phyloP scores from a whole-genome alignment of 169 alveolate genomes.

The Theileria orientalis region DNA sequence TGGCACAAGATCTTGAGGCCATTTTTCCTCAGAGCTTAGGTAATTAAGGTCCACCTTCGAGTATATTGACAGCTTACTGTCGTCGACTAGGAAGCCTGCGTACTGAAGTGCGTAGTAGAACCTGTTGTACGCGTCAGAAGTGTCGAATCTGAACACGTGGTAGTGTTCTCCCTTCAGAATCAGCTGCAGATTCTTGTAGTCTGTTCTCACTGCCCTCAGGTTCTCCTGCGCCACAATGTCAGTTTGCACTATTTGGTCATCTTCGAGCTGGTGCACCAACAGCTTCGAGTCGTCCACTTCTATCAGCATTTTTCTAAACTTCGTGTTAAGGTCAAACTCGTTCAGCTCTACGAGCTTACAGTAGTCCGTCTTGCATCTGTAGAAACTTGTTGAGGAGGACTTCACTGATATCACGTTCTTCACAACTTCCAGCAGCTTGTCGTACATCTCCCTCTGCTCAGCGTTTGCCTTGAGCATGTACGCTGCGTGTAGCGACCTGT shows the following conservation, averaged over 20 bases:
- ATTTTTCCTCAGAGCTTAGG: neutral
- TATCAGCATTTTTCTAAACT: neutral
- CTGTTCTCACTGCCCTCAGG: neutral
- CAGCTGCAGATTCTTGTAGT: conserved; percentile 10
- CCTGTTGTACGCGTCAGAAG: conserved; percentile 31
- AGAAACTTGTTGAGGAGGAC: conserved; percentile 4
- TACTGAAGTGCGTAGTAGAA: conserved; percentile 74
- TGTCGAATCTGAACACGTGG: conserved; percentile 23
- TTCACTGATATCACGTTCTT: conserved; percentile 10
- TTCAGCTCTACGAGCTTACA: neutral
- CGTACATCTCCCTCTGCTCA: conserved; percentile 61
- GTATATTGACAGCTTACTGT: conserved; percentile 30
- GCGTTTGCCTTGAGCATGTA: conserved; percentile 30
- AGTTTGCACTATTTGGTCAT: conserved; percentile 4
- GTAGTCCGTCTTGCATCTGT: conserved; percentile 5
- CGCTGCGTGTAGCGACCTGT: conserved; percentile 47
- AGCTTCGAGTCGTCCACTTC: conserved; percentile 9
- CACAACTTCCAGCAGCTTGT: conserved; percentile 42
- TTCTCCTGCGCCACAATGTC: neutral
- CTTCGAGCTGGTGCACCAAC: conserved; percentile 15
- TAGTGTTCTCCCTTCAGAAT: conserved; percentile 22
- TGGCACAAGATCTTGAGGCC: conserved; percentile 11
- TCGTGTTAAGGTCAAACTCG: neutral
- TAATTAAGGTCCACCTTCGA: conserved; percentile 27
- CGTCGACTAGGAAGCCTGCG: conserved; percentile 69